Base-by-base conservation (phyloP, 176 grass and related monocot species). In the Oryza meyeriana region DNA sequence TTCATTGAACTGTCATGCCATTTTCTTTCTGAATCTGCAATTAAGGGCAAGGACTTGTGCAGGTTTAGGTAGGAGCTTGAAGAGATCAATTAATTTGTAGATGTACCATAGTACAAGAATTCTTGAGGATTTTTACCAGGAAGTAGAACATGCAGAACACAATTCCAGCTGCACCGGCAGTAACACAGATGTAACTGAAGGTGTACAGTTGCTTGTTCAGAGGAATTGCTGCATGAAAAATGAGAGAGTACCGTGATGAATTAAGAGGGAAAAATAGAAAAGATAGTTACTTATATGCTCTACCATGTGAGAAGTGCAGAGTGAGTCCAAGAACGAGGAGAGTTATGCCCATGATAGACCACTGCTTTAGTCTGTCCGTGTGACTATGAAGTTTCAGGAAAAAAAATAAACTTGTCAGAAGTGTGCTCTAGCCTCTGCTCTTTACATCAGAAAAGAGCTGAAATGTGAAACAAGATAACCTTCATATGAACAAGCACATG, bases 221-320 rank as follows among this genome's bases (percentile, higher is more conserved):
- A 8, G 92, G 92, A 74, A 97, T 94, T 16, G 88, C 94, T 94
- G 74, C 68, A n/a, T n/a, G n/a, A n/a, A n/a, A 80, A 83, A 33
- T 41, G 47, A 32, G 14, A 78, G 35, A 76, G 34, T 38, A 72
- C 2, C 36, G 13, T 2, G 14, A 16, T 80, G 2, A 62, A 47
- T 38, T 16, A 65, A 2, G 12, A 33, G 39, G 2, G 5, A n/a
- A n/a, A n/a, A 1, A 74, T 33, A 38, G 25, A 28, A 64, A 6
- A 13, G 18, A 63, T 3, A 29, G 3, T 18, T 42, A 12, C 22
- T 42, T 13, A 66, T 38, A 57, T 64, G 52, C 12, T 26, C 69
- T 80, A 98, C 92, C 95, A 86, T 94, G 90, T 47, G 92, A 85
- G n/a, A 98, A 94, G 75, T 98, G 95, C 48, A 98, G 87, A 71